phyloP scores from a whole-genome alignment of 192 early-diverging fungal species.

The Entomortierella beljakovae region DNA sequence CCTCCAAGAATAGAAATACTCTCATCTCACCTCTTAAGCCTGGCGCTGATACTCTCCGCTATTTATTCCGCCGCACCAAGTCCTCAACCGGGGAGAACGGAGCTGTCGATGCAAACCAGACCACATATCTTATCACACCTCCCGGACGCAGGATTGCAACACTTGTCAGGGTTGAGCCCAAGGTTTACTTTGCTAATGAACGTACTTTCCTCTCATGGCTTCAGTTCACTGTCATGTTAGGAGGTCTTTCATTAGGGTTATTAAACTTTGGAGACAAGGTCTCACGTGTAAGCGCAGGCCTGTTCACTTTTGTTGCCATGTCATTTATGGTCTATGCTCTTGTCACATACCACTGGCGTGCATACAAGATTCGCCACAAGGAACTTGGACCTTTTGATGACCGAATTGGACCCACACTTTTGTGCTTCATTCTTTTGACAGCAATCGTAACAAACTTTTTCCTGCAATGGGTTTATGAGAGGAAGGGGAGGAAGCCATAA shows the following conservation, averaged over 20 bases:
- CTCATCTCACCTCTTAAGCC: constrained; percentile 50
- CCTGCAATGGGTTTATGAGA: constrained; percentile 56
- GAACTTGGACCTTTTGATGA: constrained; percentile 87
- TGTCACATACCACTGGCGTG: constrained; percentile 83
- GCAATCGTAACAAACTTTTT: constrained; percentile 82
- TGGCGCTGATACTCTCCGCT: constrained; percentile 52
- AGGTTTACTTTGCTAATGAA: constrained; percentile 96
- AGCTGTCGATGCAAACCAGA: constrained; percentile 10
- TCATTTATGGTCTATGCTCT: constrained; percentile 85
- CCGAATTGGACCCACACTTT: constrained; percentile 76
- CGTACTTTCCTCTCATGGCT: constrained; percentile 93
- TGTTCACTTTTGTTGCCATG: constrained; percentile 80
- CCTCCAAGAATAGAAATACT: constrained; percentile 30
- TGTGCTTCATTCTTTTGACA: constrained; percentile 73
- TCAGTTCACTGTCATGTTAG: constrained; percentile 79
- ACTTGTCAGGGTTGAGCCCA: constrained; percentile 82
- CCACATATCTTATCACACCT: constrained; percentile 37
- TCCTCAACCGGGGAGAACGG: constrained; percentile 22
- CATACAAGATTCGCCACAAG: constrained; percentile 78
- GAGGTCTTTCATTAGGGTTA: constrained; percentile 77
- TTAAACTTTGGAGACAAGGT: constrained; percentile 85
- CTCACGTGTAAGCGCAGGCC: constrained; percentile 72
- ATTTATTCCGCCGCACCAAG: constrained; percentile 44
- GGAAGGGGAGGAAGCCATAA: constrained; percentile 42
- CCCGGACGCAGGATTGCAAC: constrained; percentile 68